Evolutionary conservation across 164 flowering plant genomes (phyloP), one percentile per base, ranked within the genome.

Genomic region (Aristolochia californica): DNA sequence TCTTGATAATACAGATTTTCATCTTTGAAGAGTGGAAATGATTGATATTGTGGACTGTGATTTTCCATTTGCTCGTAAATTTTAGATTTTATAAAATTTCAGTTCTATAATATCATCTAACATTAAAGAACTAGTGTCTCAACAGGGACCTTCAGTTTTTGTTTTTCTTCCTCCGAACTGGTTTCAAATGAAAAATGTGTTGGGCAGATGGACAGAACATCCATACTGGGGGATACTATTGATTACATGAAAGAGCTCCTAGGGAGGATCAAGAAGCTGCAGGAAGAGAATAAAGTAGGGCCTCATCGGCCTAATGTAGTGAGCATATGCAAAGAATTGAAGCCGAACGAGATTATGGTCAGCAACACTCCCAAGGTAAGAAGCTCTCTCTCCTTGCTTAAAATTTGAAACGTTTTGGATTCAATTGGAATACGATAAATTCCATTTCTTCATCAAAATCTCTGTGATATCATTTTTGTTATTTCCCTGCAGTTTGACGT

Each of bases 161-260:
- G 40, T 34, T 34, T 28, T 34, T 34, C 40, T 34, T 34, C 40
- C 40, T 34, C 40, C 23, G 24, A 14, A 40, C 30, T 28, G 2
- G 21, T 22, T 21, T 11, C 38, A 23, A 51, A 53, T 55, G 24
- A 22, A 21, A 54, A 20, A 47, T 47, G 50, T 47, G 22, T 28
- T 57, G 53, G 49, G 38, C 70, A 91, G 98, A 91, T 87, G 96
- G 97, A 91, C 62, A 81, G 96, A 60, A 91, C 98, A 48, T 81
- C 98, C 5, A 91, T 91, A 57, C 88, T 91, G 49, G 96, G 95
- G 51, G 98, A 91, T 54, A 83, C 96, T 2, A 91, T 91, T 55
- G 90, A 86, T 53, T 91, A 91, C 79, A 79, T 83, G 85, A 91
- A 86, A 53, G 96, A 88, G 73, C 81, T 91, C 2, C 68, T 84